A percentile compares a stretch with the other conserved stretches of the same genome.
phyloP scores from a whole-genome alignment of 257 asterid genomes.

The Thymus mandschuricus region DNA sequence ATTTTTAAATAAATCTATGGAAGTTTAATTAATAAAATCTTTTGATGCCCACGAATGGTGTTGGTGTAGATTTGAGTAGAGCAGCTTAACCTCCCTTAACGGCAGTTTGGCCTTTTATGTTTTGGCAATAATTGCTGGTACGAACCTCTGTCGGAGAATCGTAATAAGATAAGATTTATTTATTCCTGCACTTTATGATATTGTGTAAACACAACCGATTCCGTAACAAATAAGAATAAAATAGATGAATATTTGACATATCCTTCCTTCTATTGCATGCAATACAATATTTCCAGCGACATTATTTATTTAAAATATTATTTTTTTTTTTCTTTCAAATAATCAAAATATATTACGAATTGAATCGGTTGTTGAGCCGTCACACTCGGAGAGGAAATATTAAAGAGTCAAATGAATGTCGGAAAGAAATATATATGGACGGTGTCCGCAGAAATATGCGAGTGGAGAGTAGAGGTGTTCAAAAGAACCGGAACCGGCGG shows the following conservation, averaged over 20 bases:
- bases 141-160: background rate
- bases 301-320: too few species aligned
- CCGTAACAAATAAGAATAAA: too few species aligned
- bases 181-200: too few species aligned
- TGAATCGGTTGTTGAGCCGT: constrained; percentile 10
- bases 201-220: too few species aligned
- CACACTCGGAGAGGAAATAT: background rate
- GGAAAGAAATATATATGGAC: constrained; percentile 11
- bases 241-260: too few species aligned
- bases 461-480: background rate
- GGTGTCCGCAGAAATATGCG: background rate
- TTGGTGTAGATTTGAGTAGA: constrained; percentile 25
- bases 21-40: too few species aligned
- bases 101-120: constrained; percentile 28
- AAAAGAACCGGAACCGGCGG: too few species aligned
- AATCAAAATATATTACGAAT: background rate
- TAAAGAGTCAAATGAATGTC: constrained; percentile 8
- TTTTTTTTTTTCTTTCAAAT: background rate
- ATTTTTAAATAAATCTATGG: too few species aligned
- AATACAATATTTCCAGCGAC: too few species aligned
- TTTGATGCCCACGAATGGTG: too few species aligned
- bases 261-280: too few species aligned
- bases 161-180: too few species aligned
- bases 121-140: constrained; percentile 30
- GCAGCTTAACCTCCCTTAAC: constrained; percentile 54